phyloP scores from a whole-genome alignment of 768 basidiomycete species.

The Lyophyllum decastes region DNA sequence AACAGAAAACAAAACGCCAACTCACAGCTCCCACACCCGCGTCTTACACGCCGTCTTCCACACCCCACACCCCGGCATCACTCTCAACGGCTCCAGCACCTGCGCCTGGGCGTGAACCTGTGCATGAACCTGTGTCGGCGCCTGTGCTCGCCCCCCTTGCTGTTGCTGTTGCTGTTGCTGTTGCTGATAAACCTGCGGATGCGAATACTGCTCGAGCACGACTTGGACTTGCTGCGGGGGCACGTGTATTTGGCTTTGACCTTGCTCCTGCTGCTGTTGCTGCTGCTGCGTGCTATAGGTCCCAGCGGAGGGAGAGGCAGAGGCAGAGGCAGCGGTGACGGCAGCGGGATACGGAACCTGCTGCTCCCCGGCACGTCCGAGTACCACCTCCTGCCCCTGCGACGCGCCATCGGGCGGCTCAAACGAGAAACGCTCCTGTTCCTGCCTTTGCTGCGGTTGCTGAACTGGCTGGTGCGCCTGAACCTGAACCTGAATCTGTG shows the following conservation, averaged over 20 bases:
- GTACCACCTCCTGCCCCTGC: too few relatives aligned
- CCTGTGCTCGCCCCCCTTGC: too few relatives aligned
- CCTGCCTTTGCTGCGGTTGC: too few relatives aligned
- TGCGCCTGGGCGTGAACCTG: background rate
- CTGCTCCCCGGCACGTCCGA: too few relatives aligned
- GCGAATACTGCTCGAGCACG: background rate
- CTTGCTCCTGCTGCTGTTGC: background rate
- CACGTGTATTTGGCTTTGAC: background rate
- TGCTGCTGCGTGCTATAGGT: too few relatives aligned
- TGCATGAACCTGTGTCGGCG: background rate
- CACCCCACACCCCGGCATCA: conserved; percentile 7
- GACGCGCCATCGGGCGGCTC: too few relatives aligned
- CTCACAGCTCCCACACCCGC: conserved; percentile 22
- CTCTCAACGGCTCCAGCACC: conserved; percentile 3
- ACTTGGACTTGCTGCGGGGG: too few relatives aligned
- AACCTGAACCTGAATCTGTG: too few relatives aligned
- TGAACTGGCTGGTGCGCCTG: too few relatives aligned
- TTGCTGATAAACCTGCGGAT: background rate
- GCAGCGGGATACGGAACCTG: background rate
- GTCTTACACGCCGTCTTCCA: conserved; percentile 23
- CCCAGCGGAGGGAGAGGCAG: too few relatives aligned
- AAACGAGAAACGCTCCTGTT: too few relatives aligned
- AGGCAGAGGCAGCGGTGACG: too few relatives aligned
- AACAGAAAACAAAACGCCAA: conserved; percentile 4
- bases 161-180: background rate